These are phyloP conservation scores for Ogataea methylovora DNA, from an alignment of 805 yeast species.

Conservation along the genomic window DNA sequence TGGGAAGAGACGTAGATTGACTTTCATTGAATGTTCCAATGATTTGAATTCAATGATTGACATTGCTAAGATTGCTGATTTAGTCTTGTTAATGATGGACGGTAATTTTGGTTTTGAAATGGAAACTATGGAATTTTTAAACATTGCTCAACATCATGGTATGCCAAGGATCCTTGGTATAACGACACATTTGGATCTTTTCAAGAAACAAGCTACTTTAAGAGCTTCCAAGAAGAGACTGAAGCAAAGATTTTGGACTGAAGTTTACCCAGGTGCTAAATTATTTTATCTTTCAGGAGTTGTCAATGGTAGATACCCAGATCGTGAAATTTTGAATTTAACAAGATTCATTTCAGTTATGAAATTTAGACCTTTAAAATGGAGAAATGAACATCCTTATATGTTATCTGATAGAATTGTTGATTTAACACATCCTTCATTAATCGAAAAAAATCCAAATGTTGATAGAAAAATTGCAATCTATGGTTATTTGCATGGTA, in stretches of 20 bases:
- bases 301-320: constrained; percentile 95
- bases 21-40: constrained; percentile 87
- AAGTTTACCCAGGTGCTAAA: constrained; percentile 97
- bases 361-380: constrained; percentile 98
- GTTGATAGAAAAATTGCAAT: constrained; percentile 84
- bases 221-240: constrained; percentile 87
- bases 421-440: constrained; percentile 89
- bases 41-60: constrained; percentile 95
- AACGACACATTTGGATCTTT: constrained; percentile 90
- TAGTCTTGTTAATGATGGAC: constrained; percentile 82
- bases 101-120: constrained; percentile 98
- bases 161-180: constrained; percentile 97
- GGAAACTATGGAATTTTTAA: constrained; percentile 99
- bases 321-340: constrained; percentile 86
- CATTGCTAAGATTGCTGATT: constrained; percentile 90
- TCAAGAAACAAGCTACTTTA: constrained; percentile 81
- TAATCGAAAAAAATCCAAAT: constrained; percentile 70
- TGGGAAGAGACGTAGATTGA: constrained; percentile 87
- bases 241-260: constrained; percentile 97
- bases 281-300: constrained; percentile 92
- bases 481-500: constrained; percentile 93
- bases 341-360: constrained; percentile 91
- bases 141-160: constrained; percentile 96
- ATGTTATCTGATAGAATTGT: constrained; percentile 81
- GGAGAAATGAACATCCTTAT: constrained; percentile 99